A percentile compares a stretch with the other conserved stretches of the same genome.
Conservation (phyloP, 768 basidiomycete genomes). For the Sutorius australiensis region DNA sequence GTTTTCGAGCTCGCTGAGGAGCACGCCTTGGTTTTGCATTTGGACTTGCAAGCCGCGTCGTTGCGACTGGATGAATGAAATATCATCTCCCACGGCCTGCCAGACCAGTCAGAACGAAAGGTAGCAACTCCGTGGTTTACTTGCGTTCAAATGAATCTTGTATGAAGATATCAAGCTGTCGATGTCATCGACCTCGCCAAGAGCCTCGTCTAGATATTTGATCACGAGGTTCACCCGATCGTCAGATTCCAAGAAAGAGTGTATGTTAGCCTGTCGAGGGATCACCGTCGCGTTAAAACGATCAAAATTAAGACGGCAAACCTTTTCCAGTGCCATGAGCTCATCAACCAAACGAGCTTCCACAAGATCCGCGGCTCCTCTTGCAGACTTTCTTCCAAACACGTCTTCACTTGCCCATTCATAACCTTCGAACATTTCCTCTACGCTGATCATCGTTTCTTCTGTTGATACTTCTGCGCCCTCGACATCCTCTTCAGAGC, state of each 20-base stretch:
- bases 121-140: constrained; percentile 24
- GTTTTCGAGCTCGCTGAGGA: constrained; percentile 83
- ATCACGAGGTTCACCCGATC: constrained; percentile 84
- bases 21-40: constrained; percentile 87
- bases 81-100: constrained; percentile 93
- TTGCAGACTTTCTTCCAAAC: constrained; percentile 58
- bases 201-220: constrained; percentile 84
- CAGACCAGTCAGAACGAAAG: constrained; percentile 11
- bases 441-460: constrained; percentile 85
- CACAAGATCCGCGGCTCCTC: constrained; percentile 84
- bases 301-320: constrained; percentile 29
- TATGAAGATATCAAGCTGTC: constrained; percentile 88
- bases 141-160: constrained; percentile 92
- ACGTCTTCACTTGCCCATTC: constrained; percentile 90
- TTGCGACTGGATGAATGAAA: constrained; percentile 92
- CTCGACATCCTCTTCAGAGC: constrained; percentile 46
- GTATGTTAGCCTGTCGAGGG: constrained; percentile 72
- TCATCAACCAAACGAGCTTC: constrained; percentile 88
- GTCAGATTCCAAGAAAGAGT: constrained; percentile 95
- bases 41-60: constrained; percentile 96
- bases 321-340: constrained; percentile 90
- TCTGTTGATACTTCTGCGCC: constrained; percentile 73
- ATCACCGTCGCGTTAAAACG: neutral
- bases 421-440: constrained; percentile 98
- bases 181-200: constrained; percentile 86